Percentiles rank a stretch among this genome's conserved stretches.
Evolutionary conservation across 306 rosid genomes (phyloP).

Genomic region (Sphenostylis stenocarpa): DNA sequence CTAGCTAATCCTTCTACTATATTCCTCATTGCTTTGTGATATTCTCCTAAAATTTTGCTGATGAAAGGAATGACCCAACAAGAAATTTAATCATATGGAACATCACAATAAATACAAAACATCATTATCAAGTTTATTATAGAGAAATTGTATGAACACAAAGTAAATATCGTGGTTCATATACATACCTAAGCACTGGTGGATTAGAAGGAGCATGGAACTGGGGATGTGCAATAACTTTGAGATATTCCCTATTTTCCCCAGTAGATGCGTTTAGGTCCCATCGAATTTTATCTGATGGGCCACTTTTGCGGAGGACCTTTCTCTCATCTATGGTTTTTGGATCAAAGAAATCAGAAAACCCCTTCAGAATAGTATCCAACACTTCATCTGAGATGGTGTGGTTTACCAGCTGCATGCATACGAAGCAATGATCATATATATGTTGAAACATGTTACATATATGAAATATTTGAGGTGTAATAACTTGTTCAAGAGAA

Average conservation of each 20-base stretch:
- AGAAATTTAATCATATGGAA: neutral
- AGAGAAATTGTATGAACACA: neutral
- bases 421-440: neutral
- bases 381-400: conserved; percentile 32
- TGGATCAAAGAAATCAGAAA: conserved; percentile 45
- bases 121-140: neutral
- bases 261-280: conserved; percentile 21
- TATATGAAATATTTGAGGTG: neutral
- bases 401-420: conserved; percentile 49
- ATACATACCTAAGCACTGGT: conserved; percentile 34
- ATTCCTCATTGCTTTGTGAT: conserved; percentile 36
- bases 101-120: neutral
- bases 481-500: neutral
- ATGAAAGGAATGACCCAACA: neutral
- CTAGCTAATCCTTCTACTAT: conserved; percentile 40
- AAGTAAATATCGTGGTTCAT: neutral
- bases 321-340: conserved; percentile 36
- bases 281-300: conserved; percentile 43
- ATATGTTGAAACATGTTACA: neutral
- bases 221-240: conserved; percentile 46
- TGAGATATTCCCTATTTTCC: conserved; percentile 57
- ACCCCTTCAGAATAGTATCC: conserved; percentile 29
- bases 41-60: conserved; percentile 45
- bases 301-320: neutral
- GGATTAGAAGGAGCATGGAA: conserved; percentile 39